A percentile compares a stretch with the other conserved stretches of the same genome.
phyloP scores from a whole-genome alignment of 768 basidiomycete genomes.

The Serendipita sp. region DNA sequence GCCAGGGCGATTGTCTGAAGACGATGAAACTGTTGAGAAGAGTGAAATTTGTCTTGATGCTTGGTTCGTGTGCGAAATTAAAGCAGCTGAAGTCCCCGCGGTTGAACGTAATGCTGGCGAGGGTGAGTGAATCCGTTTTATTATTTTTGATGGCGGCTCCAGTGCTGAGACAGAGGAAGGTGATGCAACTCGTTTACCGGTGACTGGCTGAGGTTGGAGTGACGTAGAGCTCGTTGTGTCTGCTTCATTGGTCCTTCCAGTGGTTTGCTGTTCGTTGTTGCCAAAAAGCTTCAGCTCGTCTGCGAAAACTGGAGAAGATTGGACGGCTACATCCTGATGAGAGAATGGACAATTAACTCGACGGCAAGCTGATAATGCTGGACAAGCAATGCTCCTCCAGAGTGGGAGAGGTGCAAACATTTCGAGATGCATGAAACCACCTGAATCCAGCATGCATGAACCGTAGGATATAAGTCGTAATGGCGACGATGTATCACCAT shows the following conservation, averaged over 20 bases:
- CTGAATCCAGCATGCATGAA: no score
- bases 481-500: no score
- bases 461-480: no score
- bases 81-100: conserved; percentile 10
- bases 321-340: conserved; percentile 29
- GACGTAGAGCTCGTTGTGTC: no score
- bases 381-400: conserved; percentile 47
- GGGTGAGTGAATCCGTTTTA: conserved; percentile 1
- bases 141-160: conserved; percentile 2
- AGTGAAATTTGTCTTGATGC: not conserved
- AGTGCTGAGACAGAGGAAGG: conserved; percentile 14
- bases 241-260: no score
- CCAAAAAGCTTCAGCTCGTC: not conserved
- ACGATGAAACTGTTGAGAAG: not conserved
- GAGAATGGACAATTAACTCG: conserved; percentile 50
- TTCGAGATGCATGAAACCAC: not conserved
- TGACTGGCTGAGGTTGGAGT: not conserved
- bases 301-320: not conserved
- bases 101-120: conserved; percentile 25
- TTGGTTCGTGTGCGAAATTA: conserved; percentile 11
- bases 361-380: conserved; percentile 23
- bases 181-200: conserved; percentile 3
- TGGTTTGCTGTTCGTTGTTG: not conserved
- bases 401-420: conserved; percentile 54
- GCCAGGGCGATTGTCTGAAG: conserved; percentile 38